Base-by-base conservation (phyloP, 1,284 basidiomycete species). In the Boletellus dicymbophilus region DNA sequence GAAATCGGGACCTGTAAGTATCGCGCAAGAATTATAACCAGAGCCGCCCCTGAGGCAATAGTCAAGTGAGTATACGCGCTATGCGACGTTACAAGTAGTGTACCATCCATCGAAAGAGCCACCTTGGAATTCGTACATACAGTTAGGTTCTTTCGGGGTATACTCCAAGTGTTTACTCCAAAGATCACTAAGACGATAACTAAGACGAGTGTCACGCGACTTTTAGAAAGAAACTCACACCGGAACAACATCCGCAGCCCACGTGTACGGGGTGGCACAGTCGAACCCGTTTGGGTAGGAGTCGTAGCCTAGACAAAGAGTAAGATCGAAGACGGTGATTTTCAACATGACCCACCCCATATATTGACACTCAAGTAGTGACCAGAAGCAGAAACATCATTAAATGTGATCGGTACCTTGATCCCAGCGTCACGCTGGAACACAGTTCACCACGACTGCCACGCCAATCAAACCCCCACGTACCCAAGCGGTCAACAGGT, bases 221-320 rank as follows among this genome's bases (percentile, higher is more conserved):
- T 6, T 38, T 31, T 10, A 31, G 13, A 16, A 36, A 2, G 22
- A 43, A 45, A 43, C 48, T 41, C 33, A 61, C 62, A 9, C 13
- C 2, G 75, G 73, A 26, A 79, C 77, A 20, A 70, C 71, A 44
- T 70, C 60, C 4, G 72, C 42, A 6, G 67, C 56, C 82, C 82
- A 83, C 7, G 58, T 66, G 28, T 72, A 59, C 3, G 81, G 80
- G 52, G 76, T 58, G 3, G 74, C 72, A 57, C 81, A 83, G 58
- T 84, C 78, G 58, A 84, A 83, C 0, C 77, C 78, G 49, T 79
- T 78, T 6, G 77, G 76, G 53, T 80, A 80, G n/a, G 76, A 75
- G 51, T 79, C 77, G 37, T 78, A 78, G 37, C 70, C 68, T 62
- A 40, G 20, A 46, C 12, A 33, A 34, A 26, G 41, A 26, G 26